phyloP scores from a whole-genome alignment of 2,329 filamentous ascomycete species.

The Epichloe typhina region DNA sequence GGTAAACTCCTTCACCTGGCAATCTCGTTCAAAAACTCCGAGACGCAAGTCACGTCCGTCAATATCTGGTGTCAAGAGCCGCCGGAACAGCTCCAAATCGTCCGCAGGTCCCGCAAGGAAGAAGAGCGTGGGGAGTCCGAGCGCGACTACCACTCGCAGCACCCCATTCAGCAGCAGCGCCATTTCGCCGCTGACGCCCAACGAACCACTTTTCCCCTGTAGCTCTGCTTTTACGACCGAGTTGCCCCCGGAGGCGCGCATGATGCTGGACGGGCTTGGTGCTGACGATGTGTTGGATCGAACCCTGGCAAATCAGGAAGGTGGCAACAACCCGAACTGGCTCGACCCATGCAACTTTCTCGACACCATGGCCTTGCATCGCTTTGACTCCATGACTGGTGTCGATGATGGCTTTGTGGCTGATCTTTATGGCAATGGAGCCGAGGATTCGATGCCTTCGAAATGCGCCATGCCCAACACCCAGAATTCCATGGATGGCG shows the following conservation, averaged over 20 bases:
- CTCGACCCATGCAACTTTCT: neutral
- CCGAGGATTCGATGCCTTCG: neutral
- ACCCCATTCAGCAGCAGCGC: constrained; percentile 4
- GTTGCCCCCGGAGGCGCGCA: constrained; percentile 28
- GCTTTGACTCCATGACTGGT: neutral
- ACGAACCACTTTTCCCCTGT: constrained; percentile 5
- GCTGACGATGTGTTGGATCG: constrained; percentile 14
- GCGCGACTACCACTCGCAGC: neutral
- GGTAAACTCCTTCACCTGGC: neutral
- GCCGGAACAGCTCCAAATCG: constrained; percentile 2
- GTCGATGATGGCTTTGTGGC: constrained; percentile 2
- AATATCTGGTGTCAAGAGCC: neutral
- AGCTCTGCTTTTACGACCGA: constrained; percentile 28
- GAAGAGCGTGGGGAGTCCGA: neutral
- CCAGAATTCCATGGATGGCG: constrained; percentile 9
- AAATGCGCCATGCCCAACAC: constrained; percentile 1
- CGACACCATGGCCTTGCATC: constrained; percentile 1
- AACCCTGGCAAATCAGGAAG: constrained; percentile 9
- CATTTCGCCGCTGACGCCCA: constrained; percentile 9
- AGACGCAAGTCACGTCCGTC: neutral
- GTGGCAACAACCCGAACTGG: neutral
- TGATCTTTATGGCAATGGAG: neutral
- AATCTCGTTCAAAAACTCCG: neutral
- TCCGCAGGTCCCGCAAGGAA: neutral
- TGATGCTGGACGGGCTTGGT: constrained; percentile 22